Percentiles rank a stretch among this genome's conserved stretches.
Evolutionary conservation across 352 stramenopile genomes (phyloP).

Genomic region (Peronosclerospora sorghi): DNA sequence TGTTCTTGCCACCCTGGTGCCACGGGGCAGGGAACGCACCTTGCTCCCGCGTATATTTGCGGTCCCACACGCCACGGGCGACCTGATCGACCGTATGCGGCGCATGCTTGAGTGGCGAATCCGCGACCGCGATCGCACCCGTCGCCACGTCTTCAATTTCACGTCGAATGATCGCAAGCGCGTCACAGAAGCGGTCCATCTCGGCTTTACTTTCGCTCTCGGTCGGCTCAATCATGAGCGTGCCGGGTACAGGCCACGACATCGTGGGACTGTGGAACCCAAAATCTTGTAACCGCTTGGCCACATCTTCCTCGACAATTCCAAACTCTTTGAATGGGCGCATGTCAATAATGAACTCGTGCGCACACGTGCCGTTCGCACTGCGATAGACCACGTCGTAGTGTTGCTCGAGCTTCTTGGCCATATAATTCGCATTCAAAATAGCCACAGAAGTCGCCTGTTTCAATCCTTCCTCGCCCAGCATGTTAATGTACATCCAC

Average conservation of each 20-base stretch:
- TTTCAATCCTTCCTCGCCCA: slow-evolving; percentile 92
- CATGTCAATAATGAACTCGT: slow-evolving; percentile 99
- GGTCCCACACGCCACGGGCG: slow-evolving; percentile 89
- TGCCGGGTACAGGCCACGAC: slow-evolving; percentile 97
- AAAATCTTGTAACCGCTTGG: slow-evolving; percentile 98
- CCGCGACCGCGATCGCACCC: slow-evolving; percentile 83
- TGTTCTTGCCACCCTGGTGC: slow-evolving; percentile 85
- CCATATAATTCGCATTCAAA: slow-evolving; percentile 99
- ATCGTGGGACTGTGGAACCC: slow-evolving; percentile 99
- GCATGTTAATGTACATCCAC: slow-evolving; percentile 99
- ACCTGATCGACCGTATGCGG: slow-evolving; percentile 95
- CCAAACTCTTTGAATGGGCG: slow-evolving; percentile 92
- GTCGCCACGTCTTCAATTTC: slow-evolving; percentile 96
- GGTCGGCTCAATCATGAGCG: slow-evolving; percentile 99
- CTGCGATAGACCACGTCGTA: slow-evolving; percentile 95
- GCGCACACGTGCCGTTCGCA: slow-evolving; percentile 94
- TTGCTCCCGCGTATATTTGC: slow-evolving; percentile 88
- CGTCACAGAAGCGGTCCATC: slow-evolving; percentile 95
- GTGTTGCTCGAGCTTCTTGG: slow-evolving; percentile 86
- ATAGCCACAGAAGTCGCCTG: slow-evolving; percentile 91
- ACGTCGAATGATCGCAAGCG: slow-evolving; percentile 91
- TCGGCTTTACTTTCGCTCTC: slow-evolving; percentile 97
- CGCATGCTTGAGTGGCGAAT: slow-evolving; percentile 94
- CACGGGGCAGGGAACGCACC: slow-evolving; percentile 93
- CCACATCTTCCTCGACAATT: slow-evolving; percentile 96